A percentile compares a stretch with the other conserved stretches of the same genome.
Evolutionary conservation across 2,329 filamentous ascomycete genomes (phyloP).

Genomic region (Ophiocordyceps robertsii): DNA sequence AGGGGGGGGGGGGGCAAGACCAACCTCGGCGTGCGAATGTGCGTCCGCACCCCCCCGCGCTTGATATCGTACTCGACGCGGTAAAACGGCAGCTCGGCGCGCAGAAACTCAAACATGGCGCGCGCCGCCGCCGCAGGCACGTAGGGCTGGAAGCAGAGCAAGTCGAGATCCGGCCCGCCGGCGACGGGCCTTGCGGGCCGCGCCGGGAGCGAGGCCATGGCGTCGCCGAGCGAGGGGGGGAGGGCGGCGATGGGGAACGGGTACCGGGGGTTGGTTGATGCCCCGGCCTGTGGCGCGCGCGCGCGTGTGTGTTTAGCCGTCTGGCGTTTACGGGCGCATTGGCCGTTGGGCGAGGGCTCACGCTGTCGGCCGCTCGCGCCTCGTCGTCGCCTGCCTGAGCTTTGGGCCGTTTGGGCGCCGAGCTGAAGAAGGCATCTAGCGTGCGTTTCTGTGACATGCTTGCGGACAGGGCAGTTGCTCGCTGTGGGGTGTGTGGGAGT

Average conservation of each 20-base stretch:
- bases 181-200: constrained; percentile 42
- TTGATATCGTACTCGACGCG: constrained; percentile 62
- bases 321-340: not conserved
- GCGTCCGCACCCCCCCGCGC: constrained; percentile 46
- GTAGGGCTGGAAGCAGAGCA: constrained; percentile 66
- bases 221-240: constrained; percentile 21
- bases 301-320: not conserved
- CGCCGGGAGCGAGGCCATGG: constrained; percentile 32
- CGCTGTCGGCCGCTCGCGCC: constrained; percentile 1
- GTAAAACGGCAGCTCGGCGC: constrained; percentile 61
- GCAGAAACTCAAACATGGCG: constrained; percentile 56
- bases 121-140: constrained; percentile 42
- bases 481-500: not conserved
- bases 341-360: not conserved
- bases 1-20: not conserved
- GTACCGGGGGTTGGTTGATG: constrained; percentile 29
- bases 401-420: constrained; percentile 11
- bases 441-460: constrained; percentile 31
- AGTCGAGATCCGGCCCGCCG: constrained; percentile 56
- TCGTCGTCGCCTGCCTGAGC: constrained; percentile 3
- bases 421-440: constrained; percentile 52
- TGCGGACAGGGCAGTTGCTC: not conserved
- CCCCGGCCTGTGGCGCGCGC: not conserved
- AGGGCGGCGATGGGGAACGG: constrained; percentile 36
- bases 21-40: constrained; percentile 41